These are phyloP conservation scores for Clonostachys rhizophaga DNA, from an alignment of 2,329 filamentous ascomycete species.

Conservation along the genomic window DNA sequence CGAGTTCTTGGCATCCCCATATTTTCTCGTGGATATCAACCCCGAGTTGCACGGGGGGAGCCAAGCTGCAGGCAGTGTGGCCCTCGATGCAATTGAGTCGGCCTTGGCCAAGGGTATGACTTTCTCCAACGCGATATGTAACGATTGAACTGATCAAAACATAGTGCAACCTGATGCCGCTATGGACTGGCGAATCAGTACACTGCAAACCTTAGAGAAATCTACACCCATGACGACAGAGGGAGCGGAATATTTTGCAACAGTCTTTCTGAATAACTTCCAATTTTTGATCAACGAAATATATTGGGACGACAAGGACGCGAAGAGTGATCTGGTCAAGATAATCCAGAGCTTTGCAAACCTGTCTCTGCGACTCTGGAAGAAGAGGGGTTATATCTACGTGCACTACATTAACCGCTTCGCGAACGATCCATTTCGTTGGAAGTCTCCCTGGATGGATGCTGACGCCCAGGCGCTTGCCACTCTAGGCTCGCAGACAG, in stretches of 20 bases:
- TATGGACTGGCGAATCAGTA: background rate
- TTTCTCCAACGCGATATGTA: no score
- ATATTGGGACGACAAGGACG: background rate
- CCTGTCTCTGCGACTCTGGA: background rate
- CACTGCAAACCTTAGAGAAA: background rate
- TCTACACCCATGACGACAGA: background rate
- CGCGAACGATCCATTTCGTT: background rate
- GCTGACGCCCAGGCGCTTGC: background rate
- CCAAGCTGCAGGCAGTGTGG: no score
- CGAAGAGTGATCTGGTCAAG: background rate
- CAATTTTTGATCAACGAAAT: background rate
- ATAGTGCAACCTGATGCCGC: background rate
- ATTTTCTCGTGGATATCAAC: background rate
- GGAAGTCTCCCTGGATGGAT: background rate
- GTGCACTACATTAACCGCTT: background rate
- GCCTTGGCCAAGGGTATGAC: background rate
- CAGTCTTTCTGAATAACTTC: background rate
- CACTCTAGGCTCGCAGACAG: background rate
- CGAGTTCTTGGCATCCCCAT: background rate
- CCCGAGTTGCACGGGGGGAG: background rate
- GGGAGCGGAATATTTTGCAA: background rate
- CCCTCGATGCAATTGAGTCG: background rate
- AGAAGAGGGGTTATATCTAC: background rate
- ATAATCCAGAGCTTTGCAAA: background rate
- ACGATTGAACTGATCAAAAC: background rate